These are phyloP conservation scores for Aschersonia sp. DNA, from an alignment of 2,329 filamentous ascomycete genomes.

Conservation along the genomic window DNA sequence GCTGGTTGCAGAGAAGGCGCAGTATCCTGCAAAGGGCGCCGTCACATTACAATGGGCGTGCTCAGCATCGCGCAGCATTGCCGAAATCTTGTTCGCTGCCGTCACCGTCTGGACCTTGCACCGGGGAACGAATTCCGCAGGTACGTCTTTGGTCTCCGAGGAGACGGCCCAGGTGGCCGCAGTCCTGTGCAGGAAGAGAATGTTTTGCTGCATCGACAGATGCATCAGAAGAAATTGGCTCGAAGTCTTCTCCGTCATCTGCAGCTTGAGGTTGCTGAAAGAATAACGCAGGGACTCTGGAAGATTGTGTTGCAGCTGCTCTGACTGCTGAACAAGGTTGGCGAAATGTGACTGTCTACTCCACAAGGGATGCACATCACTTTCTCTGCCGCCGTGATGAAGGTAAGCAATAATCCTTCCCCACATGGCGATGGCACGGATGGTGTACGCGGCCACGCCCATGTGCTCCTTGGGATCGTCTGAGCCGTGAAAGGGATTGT, in stretches of 20 bases:
- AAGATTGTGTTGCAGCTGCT: conserved; percentile 54
- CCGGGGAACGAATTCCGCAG: conserved; percentile 63
- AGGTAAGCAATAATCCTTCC: conserved; percentile 80
- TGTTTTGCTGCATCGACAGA: conserved; percentile 77
- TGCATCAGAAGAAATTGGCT: conserved; percentile 92
- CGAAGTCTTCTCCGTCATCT: conserved; percentile 70
- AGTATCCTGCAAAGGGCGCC: conserved; percentile 89
- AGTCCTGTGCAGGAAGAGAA: conserved; percentile 81
- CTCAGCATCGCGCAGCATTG: conserved; percentile 67
- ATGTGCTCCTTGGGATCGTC: conserved; percentile 67
- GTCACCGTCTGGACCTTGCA: conserved; percentile 64
- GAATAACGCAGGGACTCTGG: conserved; percentile 63
- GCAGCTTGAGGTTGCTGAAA: conserved; percentile 67
- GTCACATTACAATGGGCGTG: conserved; percentile 55
- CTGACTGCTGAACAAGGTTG: conserved; percentile 53
- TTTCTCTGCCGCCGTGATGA: conserved; percentile 76
- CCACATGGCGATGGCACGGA: conserved; percentile 77
- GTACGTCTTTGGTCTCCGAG: conserved; percentile 53
- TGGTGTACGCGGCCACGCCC: conserved; percentile 85
- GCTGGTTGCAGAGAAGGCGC: conserved; percentile 81
- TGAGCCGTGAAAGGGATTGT: conserved; percentile 46
- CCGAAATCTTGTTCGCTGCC: conserved; percentile 77
- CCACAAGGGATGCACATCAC: conserved; percentile 70
- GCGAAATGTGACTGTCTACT: conserved; percentile 64
- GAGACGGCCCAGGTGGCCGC: conserved; percentile 58